A percentile compares a stretch with the other conserved stretches of the same genome.
Conservation (phyloP, 129 eudicot species). For the Escallonia rubra region DNA sequence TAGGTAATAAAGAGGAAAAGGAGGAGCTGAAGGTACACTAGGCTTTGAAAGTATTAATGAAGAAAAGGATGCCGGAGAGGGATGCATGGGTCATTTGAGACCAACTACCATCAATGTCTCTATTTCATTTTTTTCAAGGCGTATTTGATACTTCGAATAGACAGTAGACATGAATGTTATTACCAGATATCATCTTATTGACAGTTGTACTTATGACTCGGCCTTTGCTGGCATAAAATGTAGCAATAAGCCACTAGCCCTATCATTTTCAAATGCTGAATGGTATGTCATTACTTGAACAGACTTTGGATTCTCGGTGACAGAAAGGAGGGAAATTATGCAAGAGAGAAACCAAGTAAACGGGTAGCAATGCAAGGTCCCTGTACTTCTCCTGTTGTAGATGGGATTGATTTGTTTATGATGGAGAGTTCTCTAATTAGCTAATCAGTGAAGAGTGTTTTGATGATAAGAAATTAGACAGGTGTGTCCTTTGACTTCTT, state of each 20-base stretch:
- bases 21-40: no score
- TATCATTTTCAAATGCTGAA: slow-evolving; percentile 42
- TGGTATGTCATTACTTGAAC: slow-evolving; percentile 37
- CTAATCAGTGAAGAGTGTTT: slow-evolving; percentile 6
- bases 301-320: slow-evolving; percentile 34
- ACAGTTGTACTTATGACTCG: no score
- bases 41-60: no score
- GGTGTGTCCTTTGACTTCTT: slow-evolving; percentile 42
- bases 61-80: no score
- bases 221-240: neutral
- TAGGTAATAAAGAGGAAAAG: no score
- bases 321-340: slow-evolving; percentile 12
- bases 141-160: no score
- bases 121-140: no score
- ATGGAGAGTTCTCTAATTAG: neutral
- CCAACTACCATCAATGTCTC: no score
- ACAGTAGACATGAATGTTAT: no score
- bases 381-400: neutral
- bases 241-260: neutral
- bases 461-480: slow-evolving; percentile 4
- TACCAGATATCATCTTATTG: no score
- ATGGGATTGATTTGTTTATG: neutral
- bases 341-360: neutral
- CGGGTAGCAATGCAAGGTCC: neutral
- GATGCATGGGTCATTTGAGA: no score